phyloP scores from a whole-genome alignment of 139 green algal species.

The Ettlia oleoabundans region DNA sequence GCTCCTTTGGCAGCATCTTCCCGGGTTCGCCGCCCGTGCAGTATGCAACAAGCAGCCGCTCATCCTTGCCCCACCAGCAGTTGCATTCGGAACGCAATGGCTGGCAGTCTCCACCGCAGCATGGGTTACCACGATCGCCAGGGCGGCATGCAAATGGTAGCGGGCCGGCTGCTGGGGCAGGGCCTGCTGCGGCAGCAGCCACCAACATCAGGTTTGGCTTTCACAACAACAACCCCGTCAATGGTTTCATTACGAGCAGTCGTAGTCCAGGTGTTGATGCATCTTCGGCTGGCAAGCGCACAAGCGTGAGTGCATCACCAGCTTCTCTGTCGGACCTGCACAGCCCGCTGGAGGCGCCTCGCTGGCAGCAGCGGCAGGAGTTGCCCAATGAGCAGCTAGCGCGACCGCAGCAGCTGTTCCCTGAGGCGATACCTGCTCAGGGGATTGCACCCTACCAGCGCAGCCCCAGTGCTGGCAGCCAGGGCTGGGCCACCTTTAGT shows the following conservation, averaged over 20 bases:
- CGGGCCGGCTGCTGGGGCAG: too few relatives aligned
- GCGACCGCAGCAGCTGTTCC: conserved; percentile 33
- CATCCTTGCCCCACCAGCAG: neutral
- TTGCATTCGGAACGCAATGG: neutral
- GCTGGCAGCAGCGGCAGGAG: neutral
- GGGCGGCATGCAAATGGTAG: too few relatives aligned
- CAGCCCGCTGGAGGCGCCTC: neutral
- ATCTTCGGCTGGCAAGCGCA: too few relatives aligned
- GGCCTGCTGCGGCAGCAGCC: too few relatives aligned
- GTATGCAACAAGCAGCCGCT: neutral
- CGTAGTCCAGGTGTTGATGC: neutral
- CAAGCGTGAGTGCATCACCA: neutral
- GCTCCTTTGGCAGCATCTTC: conserved; percentile 12
- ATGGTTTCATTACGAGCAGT: too few relatives aligned
- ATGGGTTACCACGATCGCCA: too few relatives aligned
- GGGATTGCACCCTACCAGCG: neutral
- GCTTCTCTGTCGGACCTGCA: neutral
- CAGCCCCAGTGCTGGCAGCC: neutral
- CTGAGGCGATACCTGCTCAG: neutral
- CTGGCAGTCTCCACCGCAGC: neutral
- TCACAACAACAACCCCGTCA: too few relatives aligned
- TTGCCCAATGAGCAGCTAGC: neutral
- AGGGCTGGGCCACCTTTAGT: neutral
- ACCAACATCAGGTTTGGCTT: too few relatives aligned
- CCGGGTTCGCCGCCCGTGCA: neutral